Percentiles rank a stretch among this genome's conserved stretches.
These are phyloP conservation scores for Lithocarpus polystachyus DNA, from an alignment of 306 rosid genomes.

Conservation along the genomic window DNA sequence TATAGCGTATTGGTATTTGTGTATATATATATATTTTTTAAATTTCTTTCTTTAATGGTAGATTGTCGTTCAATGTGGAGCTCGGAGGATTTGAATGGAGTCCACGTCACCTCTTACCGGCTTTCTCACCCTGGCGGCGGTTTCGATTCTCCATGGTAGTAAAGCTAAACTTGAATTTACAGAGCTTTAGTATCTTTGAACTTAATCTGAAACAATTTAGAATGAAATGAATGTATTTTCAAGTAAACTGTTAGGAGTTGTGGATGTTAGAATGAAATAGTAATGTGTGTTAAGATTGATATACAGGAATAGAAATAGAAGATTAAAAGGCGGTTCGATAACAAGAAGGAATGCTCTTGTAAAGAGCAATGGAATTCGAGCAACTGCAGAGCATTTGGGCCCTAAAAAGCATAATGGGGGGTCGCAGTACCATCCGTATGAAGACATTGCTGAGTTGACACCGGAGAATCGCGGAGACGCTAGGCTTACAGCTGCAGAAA, in stretches of 20 bases:
- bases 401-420: constrained; percentile 61
- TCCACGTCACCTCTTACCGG: constrained; percentile 50
- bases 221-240: too few species aligned
- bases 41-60: constrained; percentile 6
- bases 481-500: constrained; percentile 73
- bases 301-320: constrained; percentile 52
- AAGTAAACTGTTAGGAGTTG: neutral
- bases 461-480: constrained; percentile 53
- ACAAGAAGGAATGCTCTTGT: constrained; percentile 43
- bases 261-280: neutral
- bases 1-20: neutral
- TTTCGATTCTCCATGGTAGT: constrained; percentile 57
- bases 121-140: constrained; percentile 46
- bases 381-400: constrained; percentile 54
- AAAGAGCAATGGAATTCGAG: constrained; percentile 54
- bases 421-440: constrained; percentile 86
- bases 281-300: constrained; percentile 18
- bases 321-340: constrained; percentile 32
- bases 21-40: neutral
- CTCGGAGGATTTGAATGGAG: constrained; percentile 52
- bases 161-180: neutral
- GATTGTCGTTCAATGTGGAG: constrained; percentile 80
- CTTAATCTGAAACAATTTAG: too few species aligned
- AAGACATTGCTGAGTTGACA: constrained; percentile 54
- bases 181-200: neutral